A percentile compares a stretch with the other conserved stretches of the same genome.
phyloP scores from a whole-genome alignment of 331 rosid species.

The Acacia concinna region DNA sequence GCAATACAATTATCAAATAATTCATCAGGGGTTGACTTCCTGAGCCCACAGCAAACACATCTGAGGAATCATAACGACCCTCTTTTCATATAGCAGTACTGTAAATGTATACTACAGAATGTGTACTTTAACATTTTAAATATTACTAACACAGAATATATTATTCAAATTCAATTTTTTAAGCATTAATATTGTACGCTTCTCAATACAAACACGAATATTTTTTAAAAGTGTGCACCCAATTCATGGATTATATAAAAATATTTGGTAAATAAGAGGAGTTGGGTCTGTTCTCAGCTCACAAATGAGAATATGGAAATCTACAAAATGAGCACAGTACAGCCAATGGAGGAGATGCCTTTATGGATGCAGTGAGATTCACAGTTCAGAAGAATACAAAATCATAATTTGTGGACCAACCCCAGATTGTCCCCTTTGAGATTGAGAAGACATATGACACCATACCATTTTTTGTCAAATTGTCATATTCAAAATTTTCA shows the following conservation, averaged over 20 bases:
- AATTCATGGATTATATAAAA: background rate
- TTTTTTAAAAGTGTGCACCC: background rate
- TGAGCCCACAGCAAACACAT: background rate
- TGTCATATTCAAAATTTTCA: background rate
- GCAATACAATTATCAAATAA: background rate
- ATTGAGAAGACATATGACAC: conserved; percentile 26
- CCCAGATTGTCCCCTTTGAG: background rate
- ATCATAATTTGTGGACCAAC: conserved; percentile 36
- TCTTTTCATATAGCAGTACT: background rate
- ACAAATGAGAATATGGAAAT: conserved; percentile 12
- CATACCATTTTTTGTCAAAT: background rate
- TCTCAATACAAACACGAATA: background rate
- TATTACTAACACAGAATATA: too few species aligned
- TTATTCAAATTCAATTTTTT: background rate
- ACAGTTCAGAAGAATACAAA: conserved; percentile 20
- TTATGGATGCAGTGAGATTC: conserved; percentile 23
- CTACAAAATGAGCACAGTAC: background rate
- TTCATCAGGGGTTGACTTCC: background rate
- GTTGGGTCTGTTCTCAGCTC: conserved; percentile 9
- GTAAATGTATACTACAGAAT: too few species aligned
- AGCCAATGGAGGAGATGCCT: conserved; percentile 21
- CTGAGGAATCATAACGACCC: background rate
- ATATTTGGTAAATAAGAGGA: background rate
- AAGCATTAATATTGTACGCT: background rate
- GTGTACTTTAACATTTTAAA: background rate